phyloP scores from a whole-genome alignment of 1,139 yeast species.

The Yamadazyma diospyri region DNA sequence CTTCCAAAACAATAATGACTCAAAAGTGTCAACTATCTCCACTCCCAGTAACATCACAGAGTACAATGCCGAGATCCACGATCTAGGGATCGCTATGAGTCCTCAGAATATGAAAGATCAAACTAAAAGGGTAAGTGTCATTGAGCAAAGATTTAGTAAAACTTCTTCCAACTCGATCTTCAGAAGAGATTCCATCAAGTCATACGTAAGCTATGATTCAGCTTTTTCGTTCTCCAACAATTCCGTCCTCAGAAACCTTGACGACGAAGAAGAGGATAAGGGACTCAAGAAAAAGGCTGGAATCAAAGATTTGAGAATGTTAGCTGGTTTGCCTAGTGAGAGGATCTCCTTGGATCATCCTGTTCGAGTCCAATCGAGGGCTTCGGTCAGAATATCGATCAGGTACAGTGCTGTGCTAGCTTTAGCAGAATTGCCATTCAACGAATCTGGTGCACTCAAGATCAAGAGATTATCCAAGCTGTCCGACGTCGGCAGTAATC shows the following conservation, averaged over 20 bases:
- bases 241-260: conserved; percentile 15
- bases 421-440: conserved; percentile 42
- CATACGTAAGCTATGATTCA: conserved; percentile 56
- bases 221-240: conserved; percentile 41
- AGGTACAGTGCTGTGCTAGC: conserved; percentile 40
- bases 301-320: conserved; percentile 31
- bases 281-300: conserved; percentile 38
- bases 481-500: conserved; percentile 33
- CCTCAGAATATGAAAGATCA: conserved; percentile 31
- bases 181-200: conserved; percentile 40
- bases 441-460: conserved; percentile 15
- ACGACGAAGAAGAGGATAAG: conserved; percentile 11
- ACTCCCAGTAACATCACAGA: conserved; percentile 42
- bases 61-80: conserved; percentile 43
- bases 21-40: conserved; percentile 30
- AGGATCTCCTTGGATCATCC: conserved; percentile 25
- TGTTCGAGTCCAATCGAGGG: conserved; percentile 17
- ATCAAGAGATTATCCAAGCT: conserved; percentile 17
- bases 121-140: conserved; percentile 26
- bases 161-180: conserved; percentile 28
- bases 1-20: conserved; percentile 16
- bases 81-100: conserved; percentile 44
- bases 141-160: conserved; percentile 22
- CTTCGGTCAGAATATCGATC: conserved; percentile 27
- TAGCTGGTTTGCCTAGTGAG: conserved; percentile 19